phyloP scores from a whole-genome alignment of 2,329 filamentous ascomycete genomes.

The Conoideocrella luteorostrata region DNA sequence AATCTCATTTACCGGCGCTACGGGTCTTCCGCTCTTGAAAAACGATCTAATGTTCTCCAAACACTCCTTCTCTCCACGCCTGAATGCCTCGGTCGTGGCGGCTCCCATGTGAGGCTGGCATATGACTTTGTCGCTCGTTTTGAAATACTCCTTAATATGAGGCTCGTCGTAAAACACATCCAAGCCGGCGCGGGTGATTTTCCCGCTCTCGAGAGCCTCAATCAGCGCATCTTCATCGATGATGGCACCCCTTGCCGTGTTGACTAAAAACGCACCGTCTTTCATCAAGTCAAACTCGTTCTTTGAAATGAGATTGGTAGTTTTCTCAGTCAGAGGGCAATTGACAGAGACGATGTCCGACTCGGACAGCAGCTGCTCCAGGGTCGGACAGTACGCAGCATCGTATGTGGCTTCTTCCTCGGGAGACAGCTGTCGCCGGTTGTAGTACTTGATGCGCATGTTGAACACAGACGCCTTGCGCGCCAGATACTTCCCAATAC shows the following conservation, averaged over 20 bases:
- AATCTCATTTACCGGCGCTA: no score
- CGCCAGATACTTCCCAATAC: slow-evolving; percentile 39
- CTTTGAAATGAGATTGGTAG: slow-evolving; percentile 31
- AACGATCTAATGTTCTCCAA: no score
- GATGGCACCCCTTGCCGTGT: slow-evolving; percentile 44
- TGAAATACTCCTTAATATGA: slow-evolving; percentile 27
- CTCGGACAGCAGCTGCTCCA: slow-evolving; percentile 32
- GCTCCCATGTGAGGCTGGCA: no score
- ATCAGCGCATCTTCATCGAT: slow-evolving; percentile 43
- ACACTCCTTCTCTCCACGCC: no score
- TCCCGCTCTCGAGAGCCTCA: slow-evolving; percentile 38
- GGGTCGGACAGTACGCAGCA: slow-evolving; percentile 28
- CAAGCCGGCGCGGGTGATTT: slow-evolving; percentile 39
- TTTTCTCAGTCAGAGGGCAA: slow-evolving; percentile 34
- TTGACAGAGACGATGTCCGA: slow-evolving; percentile 36
- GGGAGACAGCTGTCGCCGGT: slow-evolving; percentile 27
- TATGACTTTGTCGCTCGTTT: no score
- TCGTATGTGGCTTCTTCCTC: slow-evolving; percentile 28
- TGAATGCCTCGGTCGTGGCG: no score
- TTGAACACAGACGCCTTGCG: slow-evolving; percentile 34
- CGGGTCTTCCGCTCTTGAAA: no score
- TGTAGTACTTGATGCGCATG: slow-evolving; percentile 37
- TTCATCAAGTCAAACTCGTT: slow-evolving; percentile 40
- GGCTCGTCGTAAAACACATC: slow-evolving; percentile 43
- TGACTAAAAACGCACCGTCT: slow-evolving; percentile 38